Base-by-base conservation (phyloP, 1,139 yeast species). In the Hansenula anomala region DNA sequence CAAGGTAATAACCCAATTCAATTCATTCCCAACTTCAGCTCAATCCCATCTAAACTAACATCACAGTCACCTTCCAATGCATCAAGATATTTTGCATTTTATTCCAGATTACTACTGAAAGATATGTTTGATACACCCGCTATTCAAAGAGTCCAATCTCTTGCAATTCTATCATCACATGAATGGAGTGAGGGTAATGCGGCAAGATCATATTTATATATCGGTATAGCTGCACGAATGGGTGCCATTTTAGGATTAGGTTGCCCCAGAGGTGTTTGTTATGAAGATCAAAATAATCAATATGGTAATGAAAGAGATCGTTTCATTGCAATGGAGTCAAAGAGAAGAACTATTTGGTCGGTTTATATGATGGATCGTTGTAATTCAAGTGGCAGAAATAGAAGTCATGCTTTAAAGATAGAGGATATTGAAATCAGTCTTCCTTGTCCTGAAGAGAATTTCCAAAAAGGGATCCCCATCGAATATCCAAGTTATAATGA, bases 291-390 rank as follows among this genome's bases (percentile, higher is more conserved):
- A 11, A 45, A 46, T 24, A 38, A 44, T 13, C 38, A 18, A 15
- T 43, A 13, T 39, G 41, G 16, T 48, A 25, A 33, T 7, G 26
- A 26, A 5, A 33, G 35, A 10, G 36, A 29, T 12, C 30, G 27
- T 9, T 42, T 53, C 25, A 55, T 66, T 15, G 43, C 52, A 14
- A 43, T 47, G 27, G 71, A 67, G 39, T 52, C 58, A 24, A 60
- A 63, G 45, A 39, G 69, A 29, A 48, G 71, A 36, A 64, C 70
- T 1, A 53, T 66, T 12, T 67, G 71, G 72, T 51, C 65, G 2
- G 67, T 65, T 5, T 66, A 61, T 39, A 64, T 67, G 69, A 65
- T 67, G 70, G 71, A 67, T 44, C 42, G 69, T 26, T 65, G 70
- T 45, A 66, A 61, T 34, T 59, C 68, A 11, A 61, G 67, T 45